Conservation (phyloP, 1,139 yeast species). For the Taphrina flavorubra region DNA sequence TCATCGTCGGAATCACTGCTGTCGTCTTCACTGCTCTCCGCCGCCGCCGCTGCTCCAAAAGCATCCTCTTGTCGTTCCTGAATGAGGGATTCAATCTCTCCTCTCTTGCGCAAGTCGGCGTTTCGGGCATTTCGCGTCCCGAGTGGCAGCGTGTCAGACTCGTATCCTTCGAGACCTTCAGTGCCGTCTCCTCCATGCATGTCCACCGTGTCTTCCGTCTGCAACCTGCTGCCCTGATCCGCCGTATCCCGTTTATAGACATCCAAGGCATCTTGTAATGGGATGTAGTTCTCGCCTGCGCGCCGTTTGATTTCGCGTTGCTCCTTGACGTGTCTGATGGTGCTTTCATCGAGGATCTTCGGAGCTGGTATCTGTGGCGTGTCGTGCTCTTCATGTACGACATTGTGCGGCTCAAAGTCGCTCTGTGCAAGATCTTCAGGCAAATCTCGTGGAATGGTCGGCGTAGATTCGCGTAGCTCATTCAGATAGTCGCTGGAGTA, state of each 20-base stretch:
- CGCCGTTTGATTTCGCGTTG: constrained; percentile 11
- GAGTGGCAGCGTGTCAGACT: constrained; percentile 4
- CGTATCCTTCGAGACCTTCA: constrained; percentile 18
- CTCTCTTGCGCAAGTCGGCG: not conserved
- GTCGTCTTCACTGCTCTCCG: not conserved
- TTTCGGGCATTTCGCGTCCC: not conserved
- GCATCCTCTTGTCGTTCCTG: constrained; percentile 1
- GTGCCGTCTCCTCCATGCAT: constrained; percentile 22
- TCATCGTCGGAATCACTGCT: constrained; percentile 29
- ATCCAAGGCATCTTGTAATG: constrained; percentile 11
- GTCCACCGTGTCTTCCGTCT: constrained; percentile 23
- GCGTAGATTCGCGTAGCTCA: constrained; percentile 17
- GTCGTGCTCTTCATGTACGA: not conserved
- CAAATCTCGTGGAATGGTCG: constrained; percentile 5
- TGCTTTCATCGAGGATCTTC: constrained; percentile 1
- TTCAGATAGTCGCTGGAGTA: constrained; percentile 23
- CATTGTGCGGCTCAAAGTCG: not conserved
- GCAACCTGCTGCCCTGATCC: constrained; percentile 1
- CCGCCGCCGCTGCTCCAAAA: not conserved
- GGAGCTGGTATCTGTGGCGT: not conserved
- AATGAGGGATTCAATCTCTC: not conserved
- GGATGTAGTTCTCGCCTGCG: constrained; percentile 21
- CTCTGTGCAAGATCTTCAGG: not conserved
- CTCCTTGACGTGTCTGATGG: constrained; percentile 15
- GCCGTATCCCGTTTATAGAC: not conserved